Base-by-base conservation (phyloP, 2,329 filamentous ascomycete genomes). In the Cercospora sp. region DNA sequence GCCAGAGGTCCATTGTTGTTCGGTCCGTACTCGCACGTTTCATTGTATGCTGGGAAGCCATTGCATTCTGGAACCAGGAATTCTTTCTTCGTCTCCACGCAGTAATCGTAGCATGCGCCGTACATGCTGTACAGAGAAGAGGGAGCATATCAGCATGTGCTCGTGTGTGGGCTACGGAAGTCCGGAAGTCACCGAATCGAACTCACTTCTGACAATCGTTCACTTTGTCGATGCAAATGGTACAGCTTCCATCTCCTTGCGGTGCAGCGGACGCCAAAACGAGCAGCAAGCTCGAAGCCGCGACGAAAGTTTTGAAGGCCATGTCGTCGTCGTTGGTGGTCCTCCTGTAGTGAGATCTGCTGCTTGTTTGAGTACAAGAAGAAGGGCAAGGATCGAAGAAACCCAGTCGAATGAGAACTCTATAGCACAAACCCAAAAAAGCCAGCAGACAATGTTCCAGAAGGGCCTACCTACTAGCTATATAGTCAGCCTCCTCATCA, bases 191-290 rank as follows among this genome's bases (percentile, higher is more conserved):
- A 23, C 23, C 23, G 23, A 23, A 42, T 40, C 6, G 16, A 16
- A 40, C 59, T 9, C 45, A 45, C 59, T 61, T 40, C 26, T 30
- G 31, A n/a, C 59, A 61, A 18, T 61, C 59, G 23, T 61, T 61
- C 36, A 26, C 36, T 40, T 45, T 28, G 59, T 61, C 36, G 31
- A 61, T 23, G 36, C 59, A 61, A 1, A 61, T 33, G 2, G 23
- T 31, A 7, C 60, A 62, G 40, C 5, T 9, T n/a, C 48, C 48
- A 55, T 55, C 48, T 55, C 48, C 48, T 16, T 55, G 48, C 5
- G 48, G 48, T 3, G 48, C 48, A 9, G 48, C 48, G 3, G 48
- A 55, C 1, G 23, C 48, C 48, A 55, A 3, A 16, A 26, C 12
- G 23, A 28, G 12, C 20, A 55, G 23, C 23, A 55, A 30, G 48